Evolutionary conservation across 805 yeast species (phyloP).

Genomic region (Lachancea sp.): DNA sequence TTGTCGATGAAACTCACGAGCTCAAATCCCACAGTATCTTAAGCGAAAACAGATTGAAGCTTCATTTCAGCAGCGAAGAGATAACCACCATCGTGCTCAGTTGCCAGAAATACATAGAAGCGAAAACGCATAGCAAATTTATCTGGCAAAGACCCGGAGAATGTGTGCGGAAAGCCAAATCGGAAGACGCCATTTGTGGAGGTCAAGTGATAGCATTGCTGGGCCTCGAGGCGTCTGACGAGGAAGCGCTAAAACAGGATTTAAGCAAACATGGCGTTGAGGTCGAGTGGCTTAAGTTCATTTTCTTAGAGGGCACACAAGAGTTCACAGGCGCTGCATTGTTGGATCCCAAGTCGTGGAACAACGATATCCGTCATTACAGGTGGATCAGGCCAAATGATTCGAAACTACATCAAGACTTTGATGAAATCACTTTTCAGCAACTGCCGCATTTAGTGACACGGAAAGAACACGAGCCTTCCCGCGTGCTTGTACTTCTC

Average conservation of each 20-base stretch:
- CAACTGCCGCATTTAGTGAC: slow-evolving; percentile 35
- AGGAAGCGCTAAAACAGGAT: slow-evolving; percentile 7
- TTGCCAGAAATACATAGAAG: slow-evolving; percentile 20
- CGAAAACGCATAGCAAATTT: slow-evolving; percentile 8
- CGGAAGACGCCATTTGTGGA: slow-evolving; percentile 19
- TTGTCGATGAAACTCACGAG: slow-evolving; percentile 9
- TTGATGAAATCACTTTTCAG: slow-evolving; percentile 28
- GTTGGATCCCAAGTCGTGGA: slow-evolving; percentile 15
- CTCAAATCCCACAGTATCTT: slow-evolving; percentile 1
- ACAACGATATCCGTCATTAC: neutral
- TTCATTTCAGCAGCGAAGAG: slow-evolving; percentile 9
- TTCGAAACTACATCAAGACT: slow-evolving; percentile 15
- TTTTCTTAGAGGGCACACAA: neutral
- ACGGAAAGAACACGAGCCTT: slow-evolving; percentile 14
- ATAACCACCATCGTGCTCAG: slow-evolving; percentile 19
- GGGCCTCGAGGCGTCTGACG: slow-evolving; percentile 10
- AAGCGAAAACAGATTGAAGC: slow-evolving; percentile 5
- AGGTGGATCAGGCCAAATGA: slow-evolving; percentile 21
- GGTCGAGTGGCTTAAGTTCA: slow-evolving; percentile 8
- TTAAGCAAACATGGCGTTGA: slow-evolving; percentile 10
- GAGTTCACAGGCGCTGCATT: slow-evolving; percentile 26
- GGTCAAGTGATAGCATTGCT: slow-evolving; percentile 18
- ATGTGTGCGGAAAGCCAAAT: slow-evolving; percentile 13
- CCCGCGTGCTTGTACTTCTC: slow-evolving; percentile 55
- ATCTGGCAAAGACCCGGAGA: slow-evolving; percentile 27